These are phyloP conservation scores for Paradendryphiella salina DNA, from an alignment of 2,329 filamentous ascomycete genomes.

Conservation along the genomic window DNA sequence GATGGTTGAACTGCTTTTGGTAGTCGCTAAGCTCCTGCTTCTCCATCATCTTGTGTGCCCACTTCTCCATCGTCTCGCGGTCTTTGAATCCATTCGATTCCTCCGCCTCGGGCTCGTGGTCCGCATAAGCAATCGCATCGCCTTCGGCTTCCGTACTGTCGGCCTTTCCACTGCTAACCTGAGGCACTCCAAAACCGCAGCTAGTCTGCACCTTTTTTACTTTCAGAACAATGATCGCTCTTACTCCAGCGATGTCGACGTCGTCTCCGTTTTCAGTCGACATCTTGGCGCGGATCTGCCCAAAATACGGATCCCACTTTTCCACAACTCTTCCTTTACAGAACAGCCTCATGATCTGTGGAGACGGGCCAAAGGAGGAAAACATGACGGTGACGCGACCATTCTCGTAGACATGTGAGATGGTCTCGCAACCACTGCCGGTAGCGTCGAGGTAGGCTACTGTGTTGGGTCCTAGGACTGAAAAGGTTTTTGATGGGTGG, in stretches of 20 bases:
- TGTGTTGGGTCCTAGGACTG: conserved; percentile 61
- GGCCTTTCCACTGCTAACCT: conserved; percentile 43
- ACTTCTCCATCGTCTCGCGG: conserved; percentile 60
- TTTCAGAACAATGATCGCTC: conserved; percentile 64
- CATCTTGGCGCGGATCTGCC: conserved; percentile 49
- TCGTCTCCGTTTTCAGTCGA: conserved; percentile 35
- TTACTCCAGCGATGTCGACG: conserved; percentile 29
- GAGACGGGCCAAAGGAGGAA: conserved; percentile 63
- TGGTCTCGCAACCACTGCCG: conserved; percentile 75
- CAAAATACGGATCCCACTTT: conserved; percentile 55
- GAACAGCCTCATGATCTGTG: conserved; percentile 67
- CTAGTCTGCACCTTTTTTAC: conserved; percentile 67
- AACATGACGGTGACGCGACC: conserved; percentile 76
- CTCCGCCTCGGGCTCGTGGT: conserved; percentile 23
- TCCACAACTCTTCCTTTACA: conserved; percentile 64
- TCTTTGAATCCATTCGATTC: conserved; percentile 31
- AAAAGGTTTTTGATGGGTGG: conserved; percentile 63
- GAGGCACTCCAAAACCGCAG: conserved; percentile 67
- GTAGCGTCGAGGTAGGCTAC: conserved; percentile 74
- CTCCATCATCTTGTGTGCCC: conserved; percentile 55
- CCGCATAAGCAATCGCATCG: conserved; percentile 27
- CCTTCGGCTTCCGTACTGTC: conserved; percentile 8
- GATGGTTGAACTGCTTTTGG: conserved; percentile 59
- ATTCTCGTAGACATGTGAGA: conserved; percentile 76
- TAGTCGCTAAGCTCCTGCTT: conserved; percentile 59